Conservation (phyloP, 2,329 filamentous ascomycete genomes). For the Colletotrichum chlorophyti region DNA sequence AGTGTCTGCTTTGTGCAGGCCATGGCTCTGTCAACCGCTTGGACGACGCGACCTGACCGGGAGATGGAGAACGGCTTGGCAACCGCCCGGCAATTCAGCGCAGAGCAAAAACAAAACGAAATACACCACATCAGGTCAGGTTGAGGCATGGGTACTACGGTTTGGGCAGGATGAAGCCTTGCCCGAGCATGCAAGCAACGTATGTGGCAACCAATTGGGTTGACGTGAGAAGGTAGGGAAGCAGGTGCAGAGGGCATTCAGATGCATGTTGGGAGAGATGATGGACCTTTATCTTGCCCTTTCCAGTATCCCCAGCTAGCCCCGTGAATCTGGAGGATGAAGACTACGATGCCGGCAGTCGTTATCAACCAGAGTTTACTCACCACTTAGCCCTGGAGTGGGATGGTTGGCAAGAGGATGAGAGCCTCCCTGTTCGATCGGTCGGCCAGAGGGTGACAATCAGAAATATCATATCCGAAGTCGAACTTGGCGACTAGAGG, state of each 20-base stretch:
- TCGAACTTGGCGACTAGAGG: neutral
- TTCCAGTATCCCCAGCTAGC: conserved; percentile 1
- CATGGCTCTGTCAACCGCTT: conserved; percentile 20
- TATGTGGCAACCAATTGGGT: conserved; percentile 13
- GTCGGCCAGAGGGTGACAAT: conserved; percentile 7
- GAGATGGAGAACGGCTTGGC: conserved; percentile 7
- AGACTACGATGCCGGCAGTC: neutral
- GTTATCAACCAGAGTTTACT: neutral
- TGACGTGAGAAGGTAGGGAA: conserved; percentile 11
- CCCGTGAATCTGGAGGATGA: neutral
- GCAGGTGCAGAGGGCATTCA: neutral
- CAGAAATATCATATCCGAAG: too few species aligned
- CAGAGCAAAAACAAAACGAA: conserved; percentile 8
- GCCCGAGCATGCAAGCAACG: conserved; percentile 19
- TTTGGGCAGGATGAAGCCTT: conserved; percentile 24
- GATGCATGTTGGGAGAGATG: neutral
- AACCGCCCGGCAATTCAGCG: conserved; percentile 10
- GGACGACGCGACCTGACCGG: conserved; percentile 18
- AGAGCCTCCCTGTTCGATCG: neutral
- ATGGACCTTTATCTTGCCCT: conserved; percentile 2
- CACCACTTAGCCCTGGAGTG: neutral
- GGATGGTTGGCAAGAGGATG: neutral
- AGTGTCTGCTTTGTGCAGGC: conserved; percentile 14
- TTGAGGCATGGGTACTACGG: conserved; percentile 12
- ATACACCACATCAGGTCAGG: neutral